A percentile compares a stretch with the other conserved stretches of the same genome.
Evolutionary conservation across 176 grass and related monocot species (phyloP).

Genomic region (Eleusine indica): DNA sequence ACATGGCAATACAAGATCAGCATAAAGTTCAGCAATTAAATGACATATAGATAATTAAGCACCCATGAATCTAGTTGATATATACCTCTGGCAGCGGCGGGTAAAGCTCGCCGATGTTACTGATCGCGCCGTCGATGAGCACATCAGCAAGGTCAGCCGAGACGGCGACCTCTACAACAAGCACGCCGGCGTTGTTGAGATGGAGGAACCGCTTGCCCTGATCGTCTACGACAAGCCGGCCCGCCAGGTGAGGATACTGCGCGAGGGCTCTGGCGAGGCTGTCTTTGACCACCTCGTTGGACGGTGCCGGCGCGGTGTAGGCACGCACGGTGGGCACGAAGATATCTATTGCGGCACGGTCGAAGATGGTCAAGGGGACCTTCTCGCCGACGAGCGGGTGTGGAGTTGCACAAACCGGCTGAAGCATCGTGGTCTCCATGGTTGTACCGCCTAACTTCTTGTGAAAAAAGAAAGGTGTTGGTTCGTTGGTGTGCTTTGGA

Average conservation of each 20-base stretch:
- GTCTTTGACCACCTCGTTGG: conserved; percentile 6
- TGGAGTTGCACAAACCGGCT: not conserved
- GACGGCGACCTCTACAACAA: conserved; percentile 40
- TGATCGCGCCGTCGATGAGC: conserved; percentile 22
- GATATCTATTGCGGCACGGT: conserved; percentile 37
- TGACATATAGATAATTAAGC: too few relatives aligned
- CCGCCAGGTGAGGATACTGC: conserved; percentile 38
- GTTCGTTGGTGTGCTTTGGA: too few relatives aligned
- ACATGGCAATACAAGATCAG: too few relatives aligned
- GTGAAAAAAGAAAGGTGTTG: too few relatives aligned
- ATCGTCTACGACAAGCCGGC: not conserved
- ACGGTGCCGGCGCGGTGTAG: conserved; percentile 23
- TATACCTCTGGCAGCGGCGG: not conserved
- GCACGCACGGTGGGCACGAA: conserved; percentile 40
- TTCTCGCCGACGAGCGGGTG: not conserved
- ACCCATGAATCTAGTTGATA: too few relatives aligned
- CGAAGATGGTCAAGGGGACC: conserved; percentile 41
- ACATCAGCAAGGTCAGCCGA: conserved; percentile 22
- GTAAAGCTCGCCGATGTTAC: conserved; percentile 25
- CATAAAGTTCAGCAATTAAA: too few relatives aligned
- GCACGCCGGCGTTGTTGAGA: conserved; percentile 29
- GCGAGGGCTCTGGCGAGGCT: conserved; percentile 6
- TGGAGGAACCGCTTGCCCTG: not conserved
- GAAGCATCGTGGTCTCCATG: not conserved
- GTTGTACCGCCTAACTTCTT: too few relatives aligned